A percentile compares a stretch with the other conserved stretches of the same genome.
These are phyloP conservation scores for Pseudozyma tsukubaensis DNA, from an alignment of 1,284 basidiomycete genomes.

Conservation along the genomic window DNA sequence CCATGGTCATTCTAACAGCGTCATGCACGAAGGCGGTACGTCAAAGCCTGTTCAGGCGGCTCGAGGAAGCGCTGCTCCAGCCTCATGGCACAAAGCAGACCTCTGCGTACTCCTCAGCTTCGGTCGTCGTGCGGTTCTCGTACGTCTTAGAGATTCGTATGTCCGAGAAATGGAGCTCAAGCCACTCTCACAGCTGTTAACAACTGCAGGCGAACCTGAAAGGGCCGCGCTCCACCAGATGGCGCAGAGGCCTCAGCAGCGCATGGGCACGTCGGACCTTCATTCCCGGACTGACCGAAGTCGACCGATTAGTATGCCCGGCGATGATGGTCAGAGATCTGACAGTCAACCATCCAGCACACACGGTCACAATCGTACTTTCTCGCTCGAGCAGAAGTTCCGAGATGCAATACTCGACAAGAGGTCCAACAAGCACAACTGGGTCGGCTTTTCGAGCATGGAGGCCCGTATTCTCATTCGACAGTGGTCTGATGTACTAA, in stretches of 20 bases:
- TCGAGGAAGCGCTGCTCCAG: slow-evolving; percentile 24
- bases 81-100: slow-evolving; percentile 51
- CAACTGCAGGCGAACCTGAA: slow-evolving; percentile 4
- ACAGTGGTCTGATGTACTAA: slow-evolving; percentile 13
- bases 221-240: slow-evolving; percentile 7
- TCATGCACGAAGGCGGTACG: background rate
- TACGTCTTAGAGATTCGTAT: slow-evolving; percentile 51
- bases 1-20: slow-evolving; percentile 1
- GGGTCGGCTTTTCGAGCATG: slow-evolving; percentile 45
- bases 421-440: slow-evolving; percentile 42
- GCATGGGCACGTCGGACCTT: background rate
- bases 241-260: slow-evolving; percentile 17
- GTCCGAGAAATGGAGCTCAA: slow-evolving; percentile 57
- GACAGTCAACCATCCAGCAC: slow-evolving; percentile 8
- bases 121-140: slow-evolving; percentile 50
- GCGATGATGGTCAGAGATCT: slow-evolving; percentile 2
- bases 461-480: slow-evolving; percentile 42
- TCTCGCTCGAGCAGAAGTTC: slow-evolving; percentile 35
- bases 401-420: slow-evolving; percentile 32
- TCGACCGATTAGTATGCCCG: slow-evolving; percentile 17
- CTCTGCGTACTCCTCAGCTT: slow-evolving; percentile 57
- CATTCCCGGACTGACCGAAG: slow-evolving; percentile 10
- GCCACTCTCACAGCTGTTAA: slow-evolving; percentile 34
- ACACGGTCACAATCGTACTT: slow-evolving; percentile 20
- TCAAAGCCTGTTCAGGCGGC: slow-evolving; percentile 7